These are phyloP conservation scores for Russula sp. DNA, from an alignment of 768 basidiomycete genomes.

Conservation along the genomic window DNA sequence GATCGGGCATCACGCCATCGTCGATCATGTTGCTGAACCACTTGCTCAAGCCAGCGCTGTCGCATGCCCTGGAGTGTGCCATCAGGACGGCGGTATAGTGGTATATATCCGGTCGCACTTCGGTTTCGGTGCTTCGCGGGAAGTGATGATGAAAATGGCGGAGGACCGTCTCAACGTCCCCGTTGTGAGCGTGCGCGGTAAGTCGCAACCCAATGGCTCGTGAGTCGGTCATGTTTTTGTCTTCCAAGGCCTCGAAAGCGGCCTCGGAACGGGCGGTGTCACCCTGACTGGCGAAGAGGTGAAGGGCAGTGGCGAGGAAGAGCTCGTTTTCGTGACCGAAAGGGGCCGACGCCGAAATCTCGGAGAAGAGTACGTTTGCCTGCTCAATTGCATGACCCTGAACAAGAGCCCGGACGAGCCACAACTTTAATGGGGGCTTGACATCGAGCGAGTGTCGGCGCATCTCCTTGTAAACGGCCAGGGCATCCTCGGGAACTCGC, in stretches of 20 bases:
- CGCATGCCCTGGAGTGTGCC: conserved; percentile 44
- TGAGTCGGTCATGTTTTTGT: conserved; percentile 27
- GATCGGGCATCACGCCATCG: conserved; percentile 48
- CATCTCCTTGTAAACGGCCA: conserved; percentile 20
- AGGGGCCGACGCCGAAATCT: conserved; percentile 27
- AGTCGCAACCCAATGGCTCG: conserved; percentile 43
- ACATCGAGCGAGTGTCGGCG: conserved; percentile 9
- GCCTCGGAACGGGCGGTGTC: conserved; percentile 39
- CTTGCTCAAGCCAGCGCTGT: conserved; percentile 42
- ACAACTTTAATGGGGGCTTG: neutral
- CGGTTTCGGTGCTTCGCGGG: conserved; percentile 30
- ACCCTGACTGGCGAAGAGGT: conserved; percentile 49
- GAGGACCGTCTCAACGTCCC: conserved; percentile 37
- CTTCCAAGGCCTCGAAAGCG: conserved; percentile 37
- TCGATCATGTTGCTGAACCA: conserved; percentile 52
- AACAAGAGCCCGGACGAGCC: conserved; percentile 19
- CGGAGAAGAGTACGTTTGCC: conserved; percentile 41
- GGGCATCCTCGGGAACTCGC: conserved; percentile 22
- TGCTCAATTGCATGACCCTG: conserved; percentile 30
- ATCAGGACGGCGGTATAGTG: conserved; percentile 56
- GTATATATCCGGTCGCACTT: conserved; percentile 37
- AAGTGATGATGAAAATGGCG: conserved; percentile 53
- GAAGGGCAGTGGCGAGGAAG: conserved; percentile 41
- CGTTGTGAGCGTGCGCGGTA: conserved; percentile 48
- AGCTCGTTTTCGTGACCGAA: conserved; percentile 1